A percentile compares a stretch with the other conserved stretches of the same genome.
phyloP scores from a whole-genome alignment of 1,139 yeast genomes.

The Kodamaea arcana region DNA sequence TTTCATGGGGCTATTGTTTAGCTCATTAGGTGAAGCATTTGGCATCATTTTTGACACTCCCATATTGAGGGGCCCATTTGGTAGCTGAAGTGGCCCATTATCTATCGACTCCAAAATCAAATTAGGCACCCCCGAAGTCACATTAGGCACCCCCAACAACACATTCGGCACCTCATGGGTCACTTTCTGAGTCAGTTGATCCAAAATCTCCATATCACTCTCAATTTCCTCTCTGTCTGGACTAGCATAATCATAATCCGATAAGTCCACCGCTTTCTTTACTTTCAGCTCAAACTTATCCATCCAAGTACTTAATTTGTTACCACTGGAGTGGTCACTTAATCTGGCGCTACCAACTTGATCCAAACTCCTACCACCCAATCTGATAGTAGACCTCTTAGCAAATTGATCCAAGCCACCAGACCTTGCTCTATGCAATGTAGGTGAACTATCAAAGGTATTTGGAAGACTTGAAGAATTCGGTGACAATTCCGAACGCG shows the following conservation, averaged over 20 bases:
- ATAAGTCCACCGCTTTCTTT: constrained; percentile 9
- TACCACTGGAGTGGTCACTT: constrained; percentile 4
- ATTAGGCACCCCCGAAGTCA: no score
- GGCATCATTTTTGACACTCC: no score
- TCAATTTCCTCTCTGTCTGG: background rate
- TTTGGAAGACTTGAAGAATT: constrained; percentile 6
- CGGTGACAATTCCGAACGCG: constrained; percentile 26
- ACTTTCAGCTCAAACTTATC: constrained; percentile 23
- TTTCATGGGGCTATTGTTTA: no score
- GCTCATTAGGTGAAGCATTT: no score
- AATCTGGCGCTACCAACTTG: constrained; percentile 1
- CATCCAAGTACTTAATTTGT: constrained; percentile 29
- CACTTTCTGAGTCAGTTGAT: constrained; percentile 1
- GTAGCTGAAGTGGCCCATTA: no score
- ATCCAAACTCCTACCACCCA: background rate
- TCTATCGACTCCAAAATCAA: no score
- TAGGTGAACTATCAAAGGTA: constrained; percentile 16
- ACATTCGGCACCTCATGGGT: no score
- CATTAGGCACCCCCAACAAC: no score
- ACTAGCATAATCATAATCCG: constrained; percentile 9
- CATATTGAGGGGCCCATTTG: no score
- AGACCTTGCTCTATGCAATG: constrained; percentile 28
- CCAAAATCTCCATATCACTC: background rate
- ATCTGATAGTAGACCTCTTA: background rate
- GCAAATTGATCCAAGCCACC: constrained; percentile 18